Evolutionary conservation across 2,329 filamentous ascomycete genomes (phyloP), one percentile per base, ranked within the genome.

Genomic region (Xenoacremonium recifei): DNA sequence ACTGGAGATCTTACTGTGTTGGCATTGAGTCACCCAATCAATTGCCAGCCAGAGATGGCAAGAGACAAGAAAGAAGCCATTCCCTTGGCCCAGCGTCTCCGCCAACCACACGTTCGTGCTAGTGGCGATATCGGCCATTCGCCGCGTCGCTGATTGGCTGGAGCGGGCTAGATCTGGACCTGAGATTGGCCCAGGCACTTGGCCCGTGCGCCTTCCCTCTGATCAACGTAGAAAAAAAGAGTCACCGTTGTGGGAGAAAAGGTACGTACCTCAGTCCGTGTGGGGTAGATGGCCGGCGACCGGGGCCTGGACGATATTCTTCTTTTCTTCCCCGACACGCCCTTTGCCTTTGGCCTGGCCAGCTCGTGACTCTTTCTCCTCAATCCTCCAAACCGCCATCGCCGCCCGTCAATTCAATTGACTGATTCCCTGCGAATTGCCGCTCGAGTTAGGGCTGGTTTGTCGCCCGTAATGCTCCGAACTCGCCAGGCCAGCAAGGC

Each of bases 91-190:
- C 35, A 37, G 35, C 19, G 18, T 6, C 21, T 25, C 19, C 13
- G 35, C 45, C 39, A 34, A 33, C 36, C 30, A 40, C 39, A 37
- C 4, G 45, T 35, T 50, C 21, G 30, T 51, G 30, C 51, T 50
- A 49, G 51, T 53, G 47, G 51, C 51, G 51, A 54, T 53, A 54
- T 54, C 51, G 49, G 51, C 49, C 49, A 54, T 52, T 50, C 46
- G 38, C 27, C 18, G 17, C 12, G 2, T 1, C 9, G 3, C 29
- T 50, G 23, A 52, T 54, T 52, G 51, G 49, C n/a, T 18, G 12
- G 19, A 17, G 15, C 21, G 38, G 47, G 38, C 40, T 39, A 18
- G 20, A 37, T 25, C 33, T 31, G 32, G 20, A 36, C 42, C 40
- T 42, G 40, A 41, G 27, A 38, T 47, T 39, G 43, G 42, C 23